A percentile compares a stretch with the other conserved stretches of the same genome.
Conservation (phyloP, 768 basidiomycete genomes). For the Podaxis mareebaensis region DNA sequence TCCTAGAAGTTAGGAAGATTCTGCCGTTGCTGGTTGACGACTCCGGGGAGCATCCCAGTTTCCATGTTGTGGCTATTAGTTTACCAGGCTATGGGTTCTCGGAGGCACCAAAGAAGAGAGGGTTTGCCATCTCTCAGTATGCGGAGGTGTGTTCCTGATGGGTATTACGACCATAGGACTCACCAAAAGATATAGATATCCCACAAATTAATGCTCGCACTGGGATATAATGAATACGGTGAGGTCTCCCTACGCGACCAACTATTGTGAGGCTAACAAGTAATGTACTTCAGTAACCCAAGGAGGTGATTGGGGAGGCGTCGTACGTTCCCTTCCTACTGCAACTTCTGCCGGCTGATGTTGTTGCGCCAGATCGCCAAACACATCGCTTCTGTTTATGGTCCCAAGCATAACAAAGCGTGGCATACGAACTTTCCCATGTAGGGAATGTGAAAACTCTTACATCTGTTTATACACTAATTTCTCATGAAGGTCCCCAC, state of each 20-base stretch:
- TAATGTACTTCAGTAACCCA: slow-evolving; percentile 27
- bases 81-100: slow-evolving; percentile 68
- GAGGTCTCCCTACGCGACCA: background rate
- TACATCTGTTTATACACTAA: background rate
- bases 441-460: slow-evolving; percentile 33
- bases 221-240: slow-evolving; percentile 53
- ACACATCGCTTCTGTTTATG: slow-evolving; percentile 29
- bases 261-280: background rate
- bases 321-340: background rate
- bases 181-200: slow-evolving; percentile 31
- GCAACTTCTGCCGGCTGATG: background rate
- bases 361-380: slow-evolving; percentile 25
- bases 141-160: slow-evolving; percentile 43
- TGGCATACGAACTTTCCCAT: slow-evolving; percentile 46
- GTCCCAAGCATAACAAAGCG: slow-evolving; percentile 44
- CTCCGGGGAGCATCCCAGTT: slow-evolving; percentile 47
- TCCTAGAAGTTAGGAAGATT: slow-evolving; percentile 58
- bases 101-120: slow-evolving; percentile 49
- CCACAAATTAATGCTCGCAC: slow-evolving; percentile 48
- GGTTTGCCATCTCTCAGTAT: slow-evolving; percentile 46
- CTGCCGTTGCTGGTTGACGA: slow-evolving; percentile 50
- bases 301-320: slow-evolving; percentile 28
- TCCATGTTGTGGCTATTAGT: slow-evolving; percentile 63
- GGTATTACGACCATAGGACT: background rate
- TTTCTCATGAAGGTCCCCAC: slow-evolving; percentile 13